Evolutionary conservation across 2,329 filamentous ascomycete species (phyloP), one percentile per base, ranked within the genome.

Genomic region (Mycogone perniciosa): DNA sequence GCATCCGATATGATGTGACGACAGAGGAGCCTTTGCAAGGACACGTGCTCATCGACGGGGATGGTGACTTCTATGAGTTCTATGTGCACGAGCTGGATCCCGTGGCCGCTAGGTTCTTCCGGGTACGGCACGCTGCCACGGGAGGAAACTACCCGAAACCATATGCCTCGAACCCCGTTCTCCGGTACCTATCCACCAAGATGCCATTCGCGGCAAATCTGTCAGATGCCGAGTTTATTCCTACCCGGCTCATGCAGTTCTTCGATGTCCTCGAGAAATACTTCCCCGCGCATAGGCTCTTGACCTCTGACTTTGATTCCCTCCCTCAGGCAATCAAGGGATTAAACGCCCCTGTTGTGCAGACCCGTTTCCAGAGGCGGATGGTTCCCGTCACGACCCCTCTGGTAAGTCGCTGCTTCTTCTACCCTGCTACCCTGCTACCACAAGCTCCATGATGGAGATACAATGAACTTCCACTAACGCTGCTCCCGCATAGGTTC

Each of bases 1-100:
- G n/a, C n/a, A n/a, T 99, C 55, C 91, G 95, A 56, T 99, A 97
- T 72, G 86, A 97, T 69, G 77, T 86, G 8, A 70, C 76, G 54
- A 95, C 90, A 8, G 88, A 89, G 65, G 75, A 86, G 58, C 88
- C 92, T 0, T 79, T 96, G 49, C 95, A 99, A 72, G 90, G 89
- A 45, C 85, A 85, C 55, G 91, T 97, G 10, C 76, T 99, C 37
- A 85, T 99, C 63, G 89, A 96, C 65, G 77, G 74, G 7, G 75
- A 84, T 39, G 92, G 92, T 62, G 91, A 97, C 63, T 93, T 99
- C 64, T 92, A 88, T 74, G 93, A 97, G 70, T 96, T 95, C 71
- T 97, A 96, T 76, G 81, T 83, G 33, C 84, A 80, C 9, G 75
- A 80, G 3, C 77, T 97, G 40, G 93, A 99, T 63, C 88, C 90